Base-by-base conservation (phyloP, 108 stramenopile species). In the Cyclotella distinguenda region DNA sequence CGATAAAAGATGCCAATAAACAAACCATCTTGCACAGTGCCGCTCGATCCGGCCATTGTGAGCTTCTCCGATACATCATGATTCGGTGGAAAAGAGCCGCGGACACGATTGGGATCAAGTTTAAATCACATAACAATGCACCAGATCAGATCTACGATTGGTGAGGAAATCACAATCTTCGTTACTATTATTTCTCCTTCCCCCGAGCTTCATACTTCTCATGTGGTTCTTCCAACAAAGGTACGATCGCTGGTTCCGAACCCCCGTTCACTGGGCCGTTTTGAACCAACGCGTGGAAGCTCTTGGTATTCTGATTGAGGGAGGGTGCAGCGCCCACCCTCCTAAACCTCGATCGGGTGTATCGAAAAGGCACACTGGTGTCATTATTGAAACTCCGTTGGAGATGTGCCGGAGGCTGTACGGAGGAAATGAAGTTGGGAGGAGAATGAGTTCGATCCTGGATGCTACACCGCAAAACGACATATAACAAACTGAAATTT, bases 231-330 rank as follows among this genome's bases (percentile, higher is more conserved):
- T 2, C 11, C 49, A 34, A 2, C 26, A 9, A 19, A 62, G 69
- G 69, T 26, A 59, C 13, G 74, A 76, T 49, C 45, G 76, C 16
- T 89, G 84, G 84, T 84, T 63, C 31, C 66, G 91, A 58, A 85
- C 88, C 2, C 85, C 93, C 11, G 89, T 91, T 23, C 93, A 94
- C 62, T 94, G 93, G 93, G 89, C 93, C 6, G 74, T 88, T 18
- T 61, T 94, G 38, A 89, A 94, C 66, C 82, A 85, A 27, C 71
- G 82, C 33, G 64, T 82, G 16, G 71, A 76, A 16, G 72, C 87
- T 1, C 74, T 90, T n/a, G 36, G 50, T 33, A 60, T 86, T 11
- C 64, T 87, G n/a, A 48, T 93, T 21, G 64, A 77, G 18, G 49
- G 61, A 10, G 92, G 92, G 10, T 90, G 84, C 44, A 75, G 72